Evolutionary conservation across 2,329 filamentous ascomycete genomes (phyloP).

Genomic region (Rachicladosporium sp.): DNA sequence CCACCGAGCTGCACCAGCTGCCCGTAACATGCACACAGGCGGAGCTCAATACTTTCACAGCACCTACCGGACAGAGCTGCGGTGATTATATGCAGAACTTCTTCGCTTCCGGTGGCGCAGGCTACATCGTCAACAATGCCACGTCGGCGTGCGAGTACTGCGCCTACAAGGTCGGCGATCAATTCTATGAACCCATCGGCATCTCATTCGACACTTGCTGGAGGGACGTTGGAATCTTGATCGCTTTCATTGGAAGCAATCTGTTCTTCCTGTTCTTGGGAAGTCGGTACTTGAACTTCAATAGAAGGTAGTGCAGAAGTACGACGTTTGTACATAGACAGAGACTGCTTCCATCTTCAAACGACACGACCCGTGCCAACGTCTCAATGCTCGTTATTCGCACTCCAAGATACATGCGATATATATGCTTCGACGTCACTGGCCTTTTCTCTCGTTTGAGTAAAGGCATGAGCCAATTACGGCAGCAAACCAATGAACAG

Average conservation of each 20-base stretch:
- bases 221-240: constrained; percentile 70
- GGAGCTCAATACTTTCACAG: constrained; percentile 58
- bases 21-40: constrained; percentile 46
- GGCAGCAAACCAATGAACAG: too few relatives aligned
- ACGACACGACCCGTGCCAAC: too few relatives aligned
- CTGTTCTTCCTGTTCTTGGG: constrained; percentile 51
- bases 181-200: constrained; percentile 60
- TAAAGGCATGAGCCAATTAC: too few relatives aligned
- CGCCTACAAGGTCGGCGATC: constrained; percentile 64
- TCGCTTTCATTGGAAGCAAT: constrained; percentile 67
- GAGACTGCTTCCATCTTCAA: too few relatives aligned
- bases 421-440: too few relatives aligned
- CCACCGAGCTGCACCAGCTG: constrained; percentile 59
- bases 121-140: constrained; percentile 57
- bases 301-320: constrained; percentile 17
- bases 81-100: constrained; percentile 64
- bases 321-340: not conserved
- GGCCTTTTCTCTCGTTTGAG: too few relatives aligned
- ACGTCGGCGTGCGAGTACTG: constrained; percentile 67
- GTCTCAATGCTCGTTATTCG: too few relatives aligned
- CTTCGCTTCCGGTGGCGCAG: constrained; percentile 54
- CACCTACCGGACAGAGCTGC: constrained; percentile 55
- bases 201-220: constrained; percentile 59
- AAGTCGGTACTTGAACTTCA: constrained; percentile 35
- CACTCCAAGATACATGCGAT: too few relatives aligned